A percentile compares a stretch with the other conserved stretches of the same genome.
phyloP scores from a whole-genome alignment of 164 flowering plant genomes.

The Liriodendron chinense region DNA sequence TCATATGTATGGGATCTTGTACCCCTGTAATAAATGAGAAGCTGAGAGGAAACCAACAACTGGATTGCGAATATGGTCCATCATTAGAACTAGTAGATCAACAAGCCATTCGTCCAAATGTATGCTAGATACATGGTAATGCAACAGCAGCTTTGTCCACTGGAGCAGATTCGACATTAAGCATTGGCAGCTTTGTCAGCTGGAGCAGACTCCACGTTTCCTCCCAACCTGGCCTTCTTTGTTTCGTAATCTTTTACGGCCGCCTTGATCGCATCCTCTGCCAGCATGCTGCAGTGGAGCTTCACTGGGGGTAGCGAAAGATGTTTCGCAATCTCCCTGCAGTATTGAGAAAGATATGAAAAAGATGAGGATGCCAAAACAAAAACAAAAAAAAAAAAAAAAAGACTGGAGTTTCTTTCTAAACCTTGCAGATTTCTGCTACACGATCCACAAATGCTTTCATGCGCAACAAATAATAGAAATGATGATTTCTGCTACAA shows the following conservation, averaged over 20 bases:
- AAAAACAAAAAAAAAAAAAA: no score
- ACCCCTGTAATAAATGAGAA: no score
- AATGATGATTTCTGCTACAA: no score
- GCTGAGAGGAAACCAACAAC: no score
- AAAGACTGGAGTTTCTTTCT: no score
- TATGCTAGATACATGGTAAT: not conserved
- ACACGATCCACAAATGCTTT: no score
- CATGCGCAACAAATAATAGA: no score
- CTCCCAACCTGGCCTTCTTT: slow-evolving; percentile 43
- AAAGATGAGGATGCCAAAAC: not conserved
- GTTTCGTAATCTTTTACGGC: slow-evolving; percentile 83
- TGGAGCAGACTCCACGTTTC: slow-evolving; percentile 21
- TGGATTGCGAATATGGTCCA: not conserved
- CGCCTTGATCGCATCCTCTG: slow-evolving; percentile 99
- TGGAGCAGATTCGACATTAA: slow-evolving; percentile 13
- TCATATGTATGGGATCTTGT: no score
- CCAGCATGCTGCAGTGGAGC: slow-evolving; percentile 99
- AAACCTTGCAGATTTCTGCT: not conserved
- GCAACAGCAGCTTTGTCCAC: not conserved
- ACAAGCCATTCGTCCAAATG: not conserved
- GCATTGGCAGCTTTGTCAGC: slow-evolving; percentile 48
- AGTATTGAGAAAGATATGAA: not conserved
- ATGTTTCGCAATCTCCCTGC: slow-evolving; percentile 93
- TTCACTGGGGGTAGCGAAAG: slow-evolving; percentile 96
- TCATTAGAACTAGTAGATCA: not conserved